phyloP scores from a whole-genome alignment of 768 basidiomycete species.

The Harrya chromipes region DNA sequence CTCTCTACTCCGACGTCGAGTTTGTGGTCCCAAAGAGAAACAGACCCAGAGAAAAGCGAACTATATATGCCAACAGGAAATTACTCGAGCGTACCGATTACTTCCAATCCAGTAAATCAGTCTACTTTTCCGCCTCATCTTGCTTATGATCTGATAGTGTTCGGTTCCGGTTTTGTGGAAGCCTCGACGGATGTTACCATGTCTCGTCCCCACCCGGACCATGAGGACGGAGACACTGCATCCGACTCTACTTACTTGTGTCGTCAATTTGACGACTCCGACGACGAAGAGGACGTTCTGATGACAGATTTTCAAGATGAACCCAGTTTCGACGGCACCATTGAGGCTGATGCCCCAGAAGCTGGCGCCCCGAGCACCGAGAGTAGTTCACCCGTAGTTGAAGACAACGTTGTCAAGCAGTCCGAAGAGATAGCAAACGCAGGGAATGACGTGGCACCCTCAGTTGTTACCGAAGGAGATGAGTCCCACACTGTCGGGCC shows the following conservation, averaged over 20 bases:
- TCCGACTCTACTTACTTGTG: slow-evolving; percentile 45
- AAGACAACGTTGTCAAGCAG: slow-evolving; percentile 1
- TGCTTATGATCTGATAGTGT: slow-evolving; percentile 48
- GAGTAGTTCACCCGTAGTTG: slow-evolving; percentile 3
- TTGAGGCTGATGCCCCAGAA: slow-evolving; percentile 22
- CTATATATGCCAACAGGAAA: slow-evolving; percentile 67
- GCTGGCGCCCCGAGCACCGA: neutral
- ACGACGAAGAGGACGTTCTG: slow-evolving; percentile 49
- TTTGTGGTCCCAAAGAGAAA: slow-evolving; percentile 62
- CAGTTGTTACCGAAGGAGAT: slow-evolving; percentile 4
- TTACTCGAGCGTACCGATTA: slow-evolving; percentile 73
- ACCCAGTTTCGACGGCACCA: slow-evolving; percentile 28
- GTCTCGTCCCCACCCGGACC: slow-evolving; percentile 15
- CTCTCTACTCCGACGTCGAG: slow-evolving; percentile 81
- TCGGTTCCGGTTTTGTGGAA: slow-evolving; percentile 67
- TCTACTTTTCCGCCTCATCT: neutral
- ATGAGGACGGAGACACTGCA: slow-evolving; percentile 42
- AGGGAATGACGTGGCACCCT: neutral
- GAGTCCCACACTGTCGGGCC: slow-evolving; percentile 29
- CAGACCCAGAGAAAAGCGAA: slow-evolving; percentile 35
- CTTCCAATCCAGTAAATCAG: slow-evolving; percentile 62
- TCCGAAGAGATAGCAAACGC: neutral
- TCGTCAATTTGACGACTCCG: slow-evolving; percentile 47
- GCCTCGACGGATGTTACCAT: slow-evolving; percentile 38
- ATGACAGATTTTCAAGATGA: slow-evolving; percentile 34